A percentile compares a stretch with the other conserved stretches of the same genome.
Evolutionary conservation across 192 early-diverging fungal genomes (phyloP).

Genomic region (Mortierella alpina): DNA sequence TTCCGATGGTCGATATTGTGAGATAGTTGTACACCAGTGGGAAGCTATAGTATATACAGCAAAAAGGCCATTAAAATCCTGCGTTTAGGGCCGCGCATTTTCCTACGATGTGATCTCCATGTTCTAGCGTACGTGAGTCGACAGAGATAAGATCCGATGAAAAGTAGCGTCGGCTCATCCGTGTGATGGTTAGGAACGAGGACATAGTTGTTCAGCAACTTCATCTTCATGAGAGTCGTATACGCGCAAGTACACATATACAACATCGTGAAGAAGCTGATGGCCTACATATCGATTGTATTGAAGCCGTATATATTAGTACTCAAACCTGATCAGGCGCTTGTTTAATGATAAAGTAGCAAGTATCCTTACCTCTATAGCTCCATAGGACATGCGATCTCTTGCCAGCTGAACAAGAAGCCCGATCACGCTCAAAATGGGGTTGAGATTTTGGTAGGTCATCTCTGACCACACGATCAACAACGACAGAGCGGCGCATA

Average conservation of each 20-base stretch:
- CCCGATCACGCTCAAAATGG: constrained; percentile 80
- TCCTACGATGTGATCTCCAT: neutral
- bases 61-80: neutral
- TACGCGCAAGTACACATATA: constrained; percentile 97
- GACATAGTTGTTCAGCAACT: constrained; percentile 88
- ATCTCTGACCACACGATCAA: constrained; percentile 94
- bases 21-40: constrained; percentile 97
- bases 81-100: neutral
- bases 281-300: constrained; percentile 54
- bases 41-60: constrained; percentile 31
- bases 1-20: constrained; percentile 68
- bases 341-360: neutral
- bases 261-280: constrained; percentile 79
- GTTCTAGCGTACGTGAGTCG: constrained; percentile 68
- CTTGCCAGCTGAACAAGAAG: constrained; percentile 64
- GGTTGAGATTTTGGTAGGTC: constrained; percentile 80
- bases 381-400: constrained; percentile 63
- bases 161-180: constrained; percentile 89
- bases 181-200: constrained; percentile 95
- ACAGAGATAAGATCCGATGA: constrained; percentile 93
- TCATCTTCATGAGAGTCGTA: constrained; percentile 89
- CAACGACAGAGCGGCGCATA: constrained; percentile 71
- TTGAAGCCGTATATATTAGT: neutral
- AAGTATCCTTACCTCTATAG: constrained; percentile 63
- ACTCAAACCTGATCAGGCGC: neutral